phyloP scores from a whole-genome alignment of 139 green algal species.

The Coccomyxa sp. region DNA sequence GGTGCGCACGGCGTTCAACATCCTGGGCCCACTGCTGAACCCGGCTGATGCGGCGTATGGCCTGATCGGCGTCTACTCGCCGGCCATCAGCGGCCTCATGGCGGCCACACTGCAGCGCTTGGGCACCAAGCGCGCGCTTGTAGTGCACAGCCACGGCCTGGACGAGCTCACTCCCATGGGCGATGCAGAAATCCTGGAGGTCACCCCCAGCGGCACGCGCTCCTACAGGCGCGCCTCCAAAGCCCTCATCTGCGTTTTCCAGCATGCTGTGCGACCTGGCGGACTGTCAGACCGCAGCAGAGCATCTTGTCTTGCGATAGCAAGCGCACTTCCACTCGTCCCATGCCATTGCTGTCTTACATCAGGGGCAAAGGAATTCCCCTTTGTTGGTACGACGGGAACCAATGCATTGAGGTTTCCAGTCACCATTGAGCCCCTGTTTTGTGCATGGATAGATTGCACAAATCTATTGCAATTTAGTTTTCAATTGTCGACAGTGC shows the following conservation, averaged over 20 bases:
- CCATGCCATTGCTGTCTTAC: too few species aligned
- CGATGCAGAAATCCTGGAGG: slow-evolving; percentile 85
- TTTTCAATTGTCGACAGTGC: too few species aligned
- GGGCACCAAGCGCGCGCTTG: slow-evolving; percentile 81
- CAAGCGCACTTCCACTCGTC: too few species aligned
- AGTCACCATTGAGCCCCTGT: too few species aligned
- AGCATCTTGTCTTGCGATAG: too few species aligned
- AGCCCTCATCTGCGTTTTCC: neutral
- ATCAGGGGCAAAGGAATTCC: too few species aligned
- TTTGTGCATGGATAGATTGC: too few species aligned
- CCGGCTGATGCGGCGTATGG: slow-evolving; percentile 78
- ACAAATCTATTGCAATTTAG: too few species aligned
- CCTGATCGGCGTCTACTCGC: slow-evolving; percentile 90
- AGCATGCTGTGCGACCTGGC: slow-evolving; percentile 4
- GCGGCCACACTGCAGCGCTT: slow-evolving; percentile 73
- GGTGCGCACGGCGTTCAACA: slow-evolving; percentile 87
- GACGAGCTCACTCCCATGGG: slow-evolving; percentile 98
- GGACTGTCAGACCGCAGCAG: slow-evolving; percentile 18
- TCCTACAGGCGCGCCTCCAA: slow-evolving; percentile 7
- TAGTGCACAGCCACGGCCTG: slow-evolving; percentile 91
- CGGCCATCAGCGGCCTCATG: slow-evolving; percentile 76
- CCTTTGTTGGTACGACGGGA: too few species aligned
- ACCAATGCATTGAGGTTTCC: too few species aligned
- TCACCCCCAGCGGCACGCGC: neutral
- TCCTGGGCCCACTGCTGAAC: slow-evolving; percentile 97